Base-by-base conservation (phyloP, 148 eudicot genomes). In the Limonium bicolor region DNA sequence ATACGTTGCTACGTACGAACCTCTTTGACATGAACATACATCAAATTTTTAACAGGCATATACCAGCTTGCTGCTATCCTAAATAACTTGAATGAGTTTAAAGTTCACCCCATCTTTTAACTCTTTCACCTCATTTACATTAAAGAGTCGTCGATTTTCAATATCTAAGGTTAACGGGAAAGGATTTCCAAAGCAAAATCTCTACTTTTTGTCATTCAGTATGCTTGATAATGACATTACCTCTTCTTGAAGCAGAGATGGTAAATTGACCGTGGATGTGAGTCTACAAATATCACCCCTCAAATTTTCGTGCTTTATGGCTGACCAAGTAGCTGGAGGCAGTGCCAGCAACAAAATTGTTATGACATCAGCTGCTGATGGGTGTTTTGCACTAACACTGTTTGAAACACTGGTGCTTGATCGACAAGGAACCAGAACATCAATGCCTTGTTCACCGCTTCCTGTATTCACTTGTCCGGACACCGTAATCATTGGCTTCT, bases 261-360 rank as follows among this genome's bases (percentile, higher is more conserved):
- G 90, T 59, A 87, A 76, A 41, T 50, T 58, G 13, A 69, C 72
- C 29, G 63, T 54, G 20, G 80, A 67, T 37, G 74, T 82, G 39
- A 82, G 72, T 28, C 60, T 42, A 25, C 32, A 27, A 11, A 82
- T 48, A 36, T 87, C 90, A 61, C 69, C 56, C 58, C 55, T 50
- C 56, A 75, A 67, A 61, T 43, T 57, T 45, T 66, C 55, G 22
- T 71, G 68, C 62, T 67, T 76, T 21, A 87, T 62, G 22, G 75
- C 69, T 10, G 71, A 73, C 96, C 96, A 87, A 16, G 96, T 87
- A 30, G 82, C 50, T n/a, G 67, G 66, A 41, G 96, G 94, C 67
- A 87, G 67, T 4, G 96, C 82, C 58, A 87, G 70, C 60, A 87
- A 61, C 44, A 87, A 79, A 31, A 69, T 77, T 5, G 96, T 87